Evolutionary conservation across 257 asterid species (phyloP).

Genomic region (Capsicum baccatum): DNA sequence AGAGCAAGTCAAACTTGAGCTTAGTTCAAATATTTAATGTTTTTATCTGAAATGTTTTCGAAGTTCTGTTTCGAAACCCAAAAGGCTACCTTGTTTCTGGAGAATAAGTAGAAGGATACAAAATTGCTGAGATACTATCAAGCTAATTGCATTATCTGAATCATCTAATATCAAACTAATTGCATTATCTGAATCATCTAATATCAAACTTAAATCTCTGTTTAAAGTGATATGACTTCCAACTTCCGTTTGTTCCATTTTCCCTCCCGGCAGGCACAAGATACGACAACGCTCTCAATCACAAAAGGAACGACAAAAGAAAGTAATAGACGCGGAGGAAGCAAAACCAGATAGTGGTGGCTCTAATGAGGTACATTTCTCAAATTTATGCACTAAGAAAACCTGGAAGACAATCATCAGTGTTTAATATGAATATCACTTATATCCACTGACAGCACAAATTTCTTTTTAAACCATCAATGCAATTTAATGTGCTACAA

Average conservation of each 20-base stretch:
- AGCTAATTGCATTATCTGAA: not conserved
- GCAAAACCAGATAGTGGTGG: conserved; percentile 39
- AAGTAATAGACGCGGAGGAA: conserved; percentile 41
- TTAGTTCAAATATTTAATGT: not conserved
- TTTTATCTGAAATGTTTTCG: not conserved
- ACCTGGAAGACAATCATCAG: not conserved
- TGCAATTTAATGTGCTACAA: not conserved
- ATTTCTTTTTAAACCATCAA: too few relatives aligned
- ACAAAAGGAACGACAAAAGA: conserved; percentile 47
- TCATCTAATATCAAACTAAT: too few relatives aligned
- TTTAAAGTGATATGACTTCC: not conserved
- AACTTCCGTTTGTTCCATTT: not conserved
- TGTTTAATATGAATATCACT: not conserved
- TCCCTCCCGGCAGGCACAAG: conserved; percentile 44
- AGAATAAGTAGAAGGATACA: not conserved
- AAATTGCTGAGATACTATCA: not conserved
- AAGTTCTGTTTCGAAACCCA: not conserved
- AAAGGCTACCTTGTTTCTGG: conserved; percentile 5
- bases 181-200: too few relatives aligned
- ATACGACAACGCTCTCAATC: conserved; percentile 61
- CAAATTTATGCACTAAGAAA: not conserved
- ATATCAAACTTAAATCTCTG: not conserved
- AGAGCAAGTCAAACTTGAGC: not conserved
- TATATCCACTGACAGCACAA: too few relatives aligned
- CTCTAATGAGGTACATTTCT: conserved; percentile 43